These are phyloP conservation scores for Neurospora tetraspora DNA, from an alignment of 495 filamentous ascomycete genomes.

Conservation along the genomic window DNA sequence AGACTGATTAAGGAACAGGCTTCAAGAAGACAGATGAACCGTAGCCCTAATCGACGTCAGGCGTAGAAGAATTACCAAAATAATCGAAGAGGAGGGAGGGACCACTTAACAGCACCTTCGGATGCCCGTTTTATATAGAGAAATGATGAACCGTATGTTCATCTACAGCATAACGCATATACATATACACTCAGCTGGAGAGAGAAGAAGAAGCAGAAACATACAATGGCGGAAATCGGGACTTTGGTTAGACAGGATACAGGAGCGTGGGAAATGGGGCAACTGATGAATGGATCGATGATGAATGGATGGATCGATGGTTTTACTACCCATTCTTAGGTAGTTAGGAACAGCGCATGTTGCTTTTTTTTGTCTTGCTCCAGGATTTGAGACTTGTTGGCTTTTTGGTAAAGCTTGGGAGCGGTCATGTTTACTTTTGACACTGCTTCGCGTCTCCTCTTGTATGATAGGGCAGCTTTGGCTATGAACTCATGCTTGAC, in stretches of 20 bases:
- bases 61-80: background rate
- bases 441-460: background rate
- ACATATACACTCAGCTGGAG: background rate
- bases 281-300: background rate
- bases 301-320: background rate
- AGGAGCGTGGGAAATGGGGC: background rate
- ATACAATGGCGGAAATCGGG: background rate
- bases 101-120: background rate
- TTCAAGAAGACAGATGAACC: slow-evolving; percentile 17
- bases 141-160: background rate
- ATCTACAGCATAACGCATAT: background rate
- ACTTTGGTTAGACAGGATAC: background rate
- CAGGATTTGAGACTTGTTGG: background rate
- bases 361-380: background rate
- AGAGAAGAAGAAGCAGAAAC: background rate
- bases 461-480: background rate
- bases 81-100: background rate
- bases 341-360: background rate
- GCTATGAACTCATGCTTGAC: background rate
- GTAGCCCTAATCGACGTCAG: slow-evolving; percentile 19
- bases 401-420: background rate
- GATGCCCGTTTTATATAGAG: background rate
- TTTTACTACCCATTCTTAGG: background rate
- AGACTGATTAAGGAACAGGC: slow-evolving; percentile 26
- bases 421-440: background rate